Evolutionary conservation across 352 stramenopile genomes (phyloP), one percentile per base, ranked within the genome.

Genomic region (Saprolegnia parasitica): DNA sequence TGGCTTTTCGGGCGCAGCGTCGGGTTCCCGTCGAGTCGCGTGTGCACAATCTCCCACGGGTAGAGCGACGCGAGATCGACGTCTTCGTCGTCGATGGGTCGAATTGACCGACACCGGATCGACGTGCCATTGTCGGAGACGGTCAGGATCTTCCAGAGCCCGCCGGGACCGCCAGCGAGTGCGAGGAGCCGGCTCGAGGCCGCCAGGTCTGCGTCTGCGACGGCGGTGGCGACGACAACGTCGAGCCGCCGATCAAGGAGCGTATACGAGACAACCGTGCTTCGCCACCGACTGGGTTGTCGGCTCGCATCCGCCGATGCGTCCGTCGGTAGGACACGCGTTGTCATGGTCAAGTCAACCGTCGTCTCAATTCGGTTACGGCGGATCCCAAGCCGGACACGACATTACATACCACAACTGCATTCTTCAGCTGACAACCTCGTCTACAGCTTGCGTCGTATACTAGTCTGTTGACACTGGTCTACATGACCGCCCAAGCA

Each of bases 1-100:
- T 35, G 29, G 47, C 13, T 40, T 24, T 60, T 60, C 6, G 18
- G 39, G 18, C 47, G 29, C 26, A 68, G 26, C 50, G 47, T 68
- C 9, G 16, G 47, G 45, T 68, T 47, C 5, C 23, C 50, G 42
- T 60, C 52, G 13, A 24, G 3, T 20, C 52, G 24, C 35, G 11
- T 24, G 10, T 20, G 52, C 35, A 60, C 35, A 24, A 60, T 40
- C 16, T 60, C 52, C 3, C 9, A 60, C 10, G 24, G 24, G 35
- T 4, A 60, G 24, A 55, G 47, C 35, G 24, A 42, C 16, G 11
- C 52, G 52, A n/a, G 11, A 15, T 60, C 24, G 10, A 60, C 3
- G 35, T n/a, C 35, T 42, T 60, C 52, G n/a, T 42, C 35, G 35
- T 16, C 35, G 13, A 21, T 40, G 13, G 11, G 52, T 9, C 52